Percentiles rank a stretch among this genome's conserved stretches.
Conservation (phyloP, 257 asterid genomes). For the Anisodus acutangulus region DNA sequence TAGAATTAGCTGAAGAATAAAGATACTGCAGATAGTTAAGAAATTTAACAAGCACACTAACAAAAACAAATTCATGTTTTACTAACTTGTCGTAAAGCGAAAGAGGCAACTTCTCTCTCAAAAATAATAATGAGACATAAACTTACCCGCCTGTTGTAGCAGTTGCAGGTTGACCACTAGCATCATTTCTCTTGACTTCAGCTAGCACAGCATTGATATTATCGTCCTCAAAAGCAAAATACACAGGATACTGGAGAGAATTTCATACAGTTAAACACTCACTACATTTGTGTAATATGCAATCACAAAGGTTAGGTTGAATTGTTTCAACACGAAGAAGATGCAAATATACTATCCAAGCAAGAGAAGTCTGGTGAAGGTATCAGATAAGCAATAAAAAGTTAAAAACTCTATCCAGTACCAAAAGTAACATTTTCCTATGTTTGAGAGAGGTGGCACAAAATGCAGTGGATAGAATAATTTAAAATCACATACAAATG, state of each 20-base stretch:
- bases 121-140: constrained; percentile 29
- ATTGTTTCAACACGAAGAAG: not conserved
- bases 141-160: constrained; percentile 99
- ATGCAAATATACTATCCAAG: not conserved
- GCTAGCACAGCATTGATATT: constrained; percentile 70
- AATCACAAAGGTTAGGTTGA: not conserved
- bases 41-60: not conserved
- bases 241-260: constrained; percentile 86
- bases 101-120: not conserved
- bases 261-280: constrained; percentile 26
- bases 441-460: not conserved
- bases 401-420: not conserved
- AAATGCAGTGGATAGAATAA: not conserved
- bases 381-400: not conserved
- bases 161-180: constrained; percentile 90
- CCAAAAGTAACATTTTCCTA: constrained; percentile 2
- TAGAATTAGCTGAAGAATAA: constrained; percentile 14
- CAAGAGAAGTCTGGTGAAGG: not conserved
- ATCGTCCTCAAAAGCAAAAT: constrained; percentile 88
- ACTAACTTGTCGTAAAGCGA: not conserved
- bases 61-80: not conserved
- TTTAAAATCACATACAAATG: constrained; percentile 18
- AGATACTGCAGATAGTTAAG: constrained; percentile 2
- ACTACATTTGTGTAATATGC: not conserved
- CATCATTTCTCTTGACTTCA: constrained; percentile 88